Conservation (phyloP, 352 stramenopile genomes). For the Elongisporangium anandrum region DNA sequence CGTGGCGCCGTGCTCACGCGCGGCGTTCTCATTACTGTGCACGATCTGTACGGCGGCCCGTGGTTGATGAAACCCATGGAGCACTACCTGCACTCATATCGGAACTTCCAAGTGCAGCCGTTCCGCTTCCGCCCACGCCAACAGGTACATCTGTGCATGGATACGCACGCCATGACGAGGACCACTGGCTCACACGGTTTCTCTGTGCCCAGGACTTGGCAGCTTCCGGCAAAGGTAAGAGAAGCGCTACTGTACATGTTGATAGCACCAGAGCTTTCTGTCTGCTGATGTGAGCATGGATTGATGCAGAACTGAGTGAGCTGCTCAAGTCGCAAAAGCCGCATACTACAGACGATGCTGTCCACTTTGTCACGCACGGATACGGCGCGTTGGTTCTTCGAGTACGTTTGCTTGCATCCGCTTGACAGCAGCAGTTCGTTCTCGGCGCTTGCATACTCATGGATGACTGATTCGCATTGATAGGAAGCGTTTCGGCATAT, state of each 20-base stretch:
- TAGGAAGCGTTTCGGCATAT: constrained; percentile 71
- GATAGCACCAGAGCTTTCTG: neutral
- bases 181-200: neutral
- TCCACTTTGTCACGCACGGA: constrained; percentile 72
- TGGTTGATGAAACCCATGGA: constrained; percentile 46
- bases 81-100: constrained; percentile 27
- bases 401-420: constrained; percentile 11
- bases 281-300: neutral
- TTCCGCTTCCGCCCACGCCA: constrained; percentile 43
- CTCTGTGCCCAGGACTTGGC: constrained; percentile 21
- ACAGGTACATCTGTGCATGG: constrained; percentile 18
- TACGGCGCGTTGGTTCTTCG: constrained; percentile 67
- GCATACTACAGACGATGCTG: constrained; percentile 41
- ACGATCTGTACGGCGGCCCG: constrained; percentile 52
- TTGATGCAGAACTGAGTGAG: constrained; percentile 29
- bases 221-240: constrained; percentile 32
- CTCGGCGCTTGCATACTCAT: neutral
- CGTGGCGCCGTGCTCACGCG: constrained; percentile 36
- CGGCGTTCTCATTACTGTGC: constrained; percentile 57
- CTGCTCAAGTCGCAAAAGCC: constrained; percentile 61
- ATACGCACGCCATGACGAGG: neutral
- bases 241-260: neutral
- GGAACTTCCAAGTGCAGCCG: constrained; percentile 36
- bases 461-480: neutral
- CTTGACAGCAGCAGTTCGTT: neutral